phyloP scores from a whole-genome alignment of 192 early-diverging fungal genomes.

The Piromyces finnis region DNA sequence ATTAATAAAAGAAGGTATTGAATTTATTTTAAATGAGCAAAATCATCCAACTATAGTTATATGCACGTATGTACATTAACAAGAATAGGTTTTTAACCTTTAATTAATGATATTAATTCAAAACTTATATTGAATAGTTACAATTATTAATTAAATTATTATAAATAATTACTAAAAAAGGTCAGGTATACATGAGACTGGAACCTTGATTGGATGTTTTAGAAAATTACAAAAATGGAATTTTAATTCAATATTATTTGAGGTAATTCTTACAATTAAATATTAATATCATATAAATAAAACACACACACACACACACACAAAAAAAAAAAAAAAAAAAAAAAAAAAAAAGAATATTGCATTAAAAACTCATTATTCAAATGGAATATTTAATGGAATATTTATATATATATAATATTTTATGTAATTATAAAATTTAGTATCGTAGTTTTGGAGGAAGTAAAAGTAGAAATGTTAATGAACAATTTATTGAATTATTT shows the following conservation, averaged over 20 bases:
- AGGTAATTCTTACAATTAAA: conserved; percentile 45
- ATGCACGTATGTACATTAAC: conserved; percentile 81
- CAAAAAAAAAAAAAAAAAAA: no score
- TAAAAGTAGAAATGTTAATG: conserved; percentile 68
- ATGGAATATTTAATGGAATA: no score
- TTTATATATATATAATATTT: no score
- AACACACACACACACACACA: no score
- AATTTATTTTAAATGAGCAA: conserved; percentile 57
- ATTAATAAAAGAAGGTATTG: conserved; percentile 84
- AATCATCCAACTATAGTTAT: conserved; percentile 79
- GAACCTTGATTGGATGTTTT: conserved; percentile 79
- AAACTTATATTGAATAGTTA: no score
- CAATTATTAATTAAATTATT: no score
- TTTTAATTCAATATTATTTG: conserved; percentile 88
- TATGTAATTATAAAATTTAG: conserved; percentile 6
- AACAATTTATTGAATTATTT: conserved; percentile 94
- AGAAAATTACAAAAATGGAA: conserved; percentile 89
- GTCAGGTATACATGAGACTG: conserved; percentile 85
- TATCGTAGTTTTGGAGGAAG: conserved; percentile 85
- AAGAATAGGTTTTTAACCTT: no score
- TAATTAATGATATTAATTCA: no score
- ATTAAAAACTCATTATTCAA: no score
- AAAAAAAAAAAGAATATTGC: no score
- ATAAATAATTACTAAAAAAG: conserved; percentile 18
- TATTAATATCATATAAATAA: no score